These are phyloP conservation scores for Schizophyllum commune DNA, from an alignment of 1,284 basidiomycete genomes.

Conservation along the genomic window DNA sequence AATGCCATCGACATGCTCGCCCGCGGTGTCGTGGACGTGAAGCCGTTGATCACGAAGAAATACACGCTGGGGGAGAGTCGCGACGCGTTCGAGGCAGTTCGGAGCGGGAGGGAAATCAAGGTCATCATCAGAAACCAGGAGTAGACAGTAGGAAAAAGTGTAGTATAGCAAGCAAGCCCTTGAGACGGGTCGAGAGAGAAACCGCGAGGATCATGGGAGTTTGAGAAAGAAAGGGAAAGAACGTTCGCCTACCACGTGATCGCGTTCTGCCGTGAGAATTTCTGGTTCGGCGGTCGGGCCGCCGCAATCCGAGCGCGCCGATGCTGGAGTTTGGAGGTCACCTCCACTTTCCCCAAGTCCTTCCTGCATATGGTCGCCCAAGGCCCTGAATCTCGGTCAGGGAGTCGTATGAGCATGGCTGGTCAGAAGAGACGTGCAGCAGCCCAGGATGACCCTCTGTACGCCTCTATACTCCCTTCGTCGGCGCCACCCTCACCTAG, in stretches of 20 bases:
- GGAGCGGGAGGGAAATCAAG: background rate
- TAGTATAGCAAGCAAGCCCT: background rate
- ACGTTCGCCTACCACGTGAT: too few relatives aligned
- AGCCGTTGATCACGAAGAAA: background rate
- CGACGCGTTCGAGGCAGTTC: slow-evolving; percentile 1
- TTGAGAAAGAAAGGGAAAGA: too few relatives aligned
- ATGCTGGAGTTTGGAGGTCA: too few relatives aligned
- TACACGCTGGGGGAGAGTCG: slow-evolving; percentile 1
- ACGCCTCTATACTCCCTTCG: background rate
- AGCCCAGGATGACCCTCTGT: slow-evolving; percentile 4
- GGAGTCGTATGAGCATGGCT: background rate
- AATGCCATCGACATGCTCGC: background rate
- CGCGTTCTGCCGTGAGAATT: too few relatives aligned
- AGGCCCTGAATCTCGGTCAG: background rate
- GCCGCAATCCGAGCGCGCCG: too few relatives aligned
- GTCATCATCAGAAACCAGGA: background rate
- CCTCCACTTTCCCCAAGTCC: background rate
- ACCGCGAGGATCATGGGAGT: too few relatives aligned
- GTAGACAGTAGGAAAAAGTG: background rate
- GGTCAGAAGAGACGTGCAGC: background rate
- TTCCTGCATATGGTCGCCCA: background rate
- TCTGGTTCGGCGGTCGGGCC: too few relatives aligned
- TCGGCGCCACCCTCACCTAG: background rate
- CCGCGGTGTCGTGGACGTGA: background rate
- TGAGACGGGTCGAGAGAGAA: too few relatives aligned